Evolutionary conservation across 2,329 filamentous ascomycete species (phyloP).

Genomic region (Chrysoporthe puriensis): DNA sequence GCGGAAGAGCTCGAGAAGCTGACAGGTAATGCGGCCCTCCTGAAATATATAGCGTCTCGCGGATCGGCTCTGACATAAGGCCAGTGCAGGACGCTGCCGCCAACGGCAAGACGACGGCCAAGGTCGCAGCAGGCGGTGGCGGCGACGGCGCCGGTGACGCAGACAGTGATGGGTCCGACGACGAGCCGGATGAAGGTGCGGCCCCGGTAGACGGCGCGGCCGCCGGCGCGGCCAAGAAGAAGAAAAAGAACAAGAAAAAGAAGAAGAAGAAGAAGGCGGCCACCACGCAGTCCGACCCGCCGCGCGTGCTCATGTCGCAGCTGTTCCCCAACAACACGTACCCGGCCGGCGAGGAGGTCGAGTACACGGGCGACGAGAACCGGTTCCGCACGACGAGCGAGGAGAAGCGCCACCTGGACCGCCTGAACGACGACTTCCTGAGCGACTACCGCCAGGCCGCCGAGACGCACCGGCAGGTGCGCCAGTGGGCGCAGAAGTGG

Average conservation of each 20-base stretch:
- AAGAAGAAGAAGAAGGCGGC: slow-evolving; percentile 70
- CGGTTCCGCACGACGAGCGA: slow-evolving; percentile 78
- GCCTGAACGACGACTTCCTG: slow-evolving; percentile 77
- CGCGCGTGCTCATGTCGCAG: slow-evolving; percentile 72
- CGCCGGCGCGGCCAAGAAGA: slow-evolving; percentile 63
- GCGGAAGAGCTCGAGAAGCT: slow-evolving; percentile 48
- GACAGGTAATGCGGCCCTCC: slow-evolving; percentile 38
- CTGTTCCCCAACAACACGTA: slow-evolving; percentile 75
- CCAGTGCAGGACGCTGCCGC: slow-evolving; percentile 46
- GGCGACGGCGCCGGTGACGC: slow-evolving; percentile 39
- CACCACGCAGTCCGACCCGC: slow-evolving; percentile 76
- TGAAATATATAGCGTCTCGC: not conserved
- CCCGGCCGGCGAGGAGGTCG: slow-evolving; percentile 76
- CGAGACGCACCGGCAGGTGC: slow-evolving; percentile 79
- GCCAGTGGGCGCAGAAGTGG: slow-evolving; percentile 77
- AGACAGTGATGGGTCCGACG: slow-evolving; percentile 56
- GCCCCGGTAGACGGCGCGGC: slow-evolving; percentile 44
- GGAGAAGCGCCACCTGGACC: slow-evolving; percentile 82
- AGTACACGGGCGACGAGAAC: slow-evolving; percentile 75
- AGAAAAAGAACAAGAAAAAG: slow-evolving; percentile 81
- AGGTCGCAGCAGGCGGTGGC: slow-evolving; percentile 43
- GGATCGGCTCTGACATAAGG: slow-evolving; percentile 14
- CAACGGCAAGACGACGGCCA: slow-evolving; percentile 45
- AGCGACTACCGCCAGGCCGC: slow-evolving; percentile 78
- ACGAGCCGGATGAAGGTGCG: slow-evolving; percentile 51